phyloP scores from a whole-genome alignment of 768 basidiomycete genomes.

The Podaxis sp. region DNA sequence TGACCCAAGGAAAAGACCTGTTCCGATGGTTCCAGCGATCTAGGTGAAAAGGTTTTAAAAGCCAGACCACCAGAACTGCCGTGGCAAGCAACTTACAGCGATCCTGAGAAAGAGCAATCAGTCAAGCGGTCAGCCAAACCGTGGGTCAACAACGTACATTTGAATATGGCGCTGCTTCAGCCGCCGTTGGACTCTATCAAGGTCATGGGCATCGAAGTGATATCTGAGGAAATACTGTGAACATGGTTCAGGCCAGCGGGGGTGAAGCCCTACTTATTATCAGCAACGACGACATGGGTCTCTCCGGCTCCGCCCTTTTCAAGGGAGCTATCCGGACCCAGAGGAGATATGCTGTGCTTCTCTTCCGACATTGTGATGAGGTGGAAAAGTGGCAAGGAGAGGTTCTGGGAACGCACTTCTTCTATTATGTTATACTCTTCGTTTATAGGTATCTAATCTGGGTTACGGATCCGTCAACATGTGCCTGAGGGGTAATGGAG shows the following conservation, averaged over 20 bases:
- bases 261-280: conserved; percentile 12
- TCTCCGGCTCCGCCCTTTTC: conserved; percentile 16
- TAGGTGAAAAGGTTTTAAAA: conserved; percentile 15
- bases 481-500: background rate
- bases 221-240: conserved; percentile 20
- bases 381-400: conserved; percentile 5
- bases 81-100: conserved; percentile 41
- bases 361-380: conserved; percentile 18
- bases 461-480: background rate
- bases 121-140: background rate
- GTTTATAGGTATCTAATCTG: background rate
- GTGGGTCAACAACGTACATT: conserved; percentile 42
- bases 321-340: conserved; percentile 13
- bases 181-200: conserved; percentile 67
- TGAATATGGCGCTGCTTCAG: conserved; percentile 78
- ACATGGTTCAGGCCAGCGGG: background rate
- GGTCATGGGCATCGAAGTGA: conserved; percentile 55
- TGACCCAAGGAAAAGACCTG: conserved; percentile 70
- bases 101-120: conserved; percentile 36
- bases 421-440: background rate
- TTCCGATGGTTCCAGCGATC: conserved; percentile 76
- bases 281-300: conserved; percentile 6
- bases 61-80: background rate
- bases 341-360: conserved; percentile 15
- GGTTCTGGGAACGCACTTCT: background rate